Percentiles rank a stretch among this genome's conserved stretches.
Conservation (phyloP, 2,329 filamentous ascomycete genomes). For the Diplodia corticola region DNA sequence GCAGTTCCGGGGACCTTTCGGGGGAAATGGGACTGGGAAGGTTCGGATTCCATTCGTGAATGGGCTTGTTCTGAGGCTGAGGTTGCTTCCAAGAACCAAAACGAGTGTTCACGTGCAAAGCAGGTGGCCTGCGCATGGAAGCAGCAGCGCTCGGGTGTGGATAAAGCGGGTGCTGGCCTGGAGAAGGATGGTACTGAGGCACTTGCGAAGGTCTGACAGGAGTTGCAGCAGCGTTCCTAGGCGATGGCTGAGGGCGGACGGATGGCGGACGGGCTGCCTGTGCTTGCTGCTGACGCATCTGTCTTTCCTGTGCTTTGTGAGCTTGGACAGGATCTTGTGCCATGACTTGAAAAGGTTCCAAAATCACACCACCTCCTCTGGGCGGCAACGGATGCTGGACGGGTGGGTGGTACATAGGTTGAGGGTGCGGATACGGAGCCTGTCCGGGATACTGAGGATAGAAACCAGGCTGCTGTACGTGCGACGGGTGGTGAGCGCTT, state of each 20-base stretch:
- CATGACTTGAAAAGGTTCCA: constrained; percentile 50
- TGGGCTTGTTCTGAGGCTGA: constrained; percentile 1
- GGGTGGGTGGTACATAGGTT: constrained; percentile 38
- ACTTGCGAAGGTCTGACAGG: neutral
- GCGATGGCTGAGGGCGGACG: neutral
- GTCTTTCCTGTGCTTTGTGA: constrained; percentile 35
- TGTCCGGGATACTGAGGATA: constrained; percentile 35
- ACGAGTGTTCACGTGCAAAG: neutral
- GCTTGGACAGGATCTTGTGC: constrained; percentile 45
- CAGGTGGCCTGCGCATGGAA: neutral
- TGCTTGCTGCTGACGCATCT: constrained; percentile 29
- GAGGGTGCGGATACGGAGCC: constrained; percentile 32
- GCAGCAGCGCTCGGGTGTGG: constrained; percentile 7
- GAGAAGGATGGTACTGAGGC: neutral
- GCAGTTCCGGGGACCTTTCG: constrained; percentile 3
- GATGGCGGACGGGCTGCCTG: constrained; percentile 11
- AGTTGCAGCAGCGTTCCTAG: constrained; percentile 5
- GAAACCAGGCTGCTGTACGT: constrained; percentile 36
- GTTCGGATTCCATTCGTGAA: constrained; percentile 6
- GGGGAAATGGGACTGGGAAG: constrained; percentile 22
- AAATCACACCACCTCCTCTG: constrained; percentile 43
- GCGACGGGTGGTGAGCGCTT: constrained; percentile 33
- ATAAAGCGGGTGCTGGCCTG: neutral
- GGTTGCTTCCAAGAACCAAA: constrained; percentile 19
- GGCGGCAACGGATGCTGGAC: constrained; percentile 32